Conservation (phyloP, 2,329 filamentous ascomycete species). For the Bipolaris gigantea region DNA sequence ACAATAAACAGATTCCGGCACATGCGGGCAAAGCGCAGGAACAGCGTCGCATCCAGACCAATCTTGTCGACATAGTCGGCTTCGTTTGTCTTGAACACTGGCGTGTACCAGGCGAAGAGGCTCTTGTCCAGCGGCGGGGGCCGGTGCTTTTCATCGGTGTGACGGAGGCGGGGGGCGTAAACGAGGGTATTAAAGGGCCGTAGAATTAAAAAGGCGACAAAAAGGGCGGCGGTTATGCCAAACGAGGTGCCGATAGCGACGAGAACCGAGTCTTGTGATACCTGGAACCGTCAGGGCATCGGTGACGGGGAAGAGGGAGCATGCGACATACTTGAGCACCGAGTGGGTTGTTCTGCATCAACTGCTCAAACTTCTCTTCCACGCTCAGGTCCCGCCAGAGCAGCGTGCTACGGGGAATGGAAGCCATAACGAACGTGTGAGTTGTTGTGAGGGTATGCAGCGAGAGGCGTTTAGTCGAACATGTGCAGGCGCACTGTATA, state of each 20-base stretch:
- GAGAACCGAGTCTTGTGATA: slow-evolving; percentile 66
- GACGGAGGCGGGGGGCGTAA: slow-evolving; percentile 91
- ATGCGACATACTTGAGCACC: slow-evolving; percentile 24
- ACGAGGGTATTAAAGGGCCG: slow-evolving; percentile 90
- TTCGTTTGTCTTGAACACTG: slow-evolving; percentile 78
- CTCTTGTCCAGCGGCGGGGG: slow-evolving; percentile 85
- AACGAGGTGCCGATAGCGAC: slow-evolving; percentile 81
- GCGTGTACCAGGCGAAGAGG: slow-evolving; percentile 83
- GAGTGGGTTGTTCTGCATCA: slow-evolving; percentile 38
- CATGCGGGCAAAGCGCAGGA: slow-evolving; percentile 88
- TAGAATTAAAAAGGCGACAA: slow-evolving; percentile 81
- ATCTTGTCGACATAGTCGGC: slow-evolving; percentile 75
- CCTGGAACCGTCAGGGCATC: slow-evolving; percentile 45
- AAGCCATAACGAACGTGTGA: slow-evolving; percentile 26
- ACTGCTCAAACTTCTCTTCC: slow-evolving; percentile 34
- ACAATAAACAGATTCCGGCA: slow-evolving; percentile 84
- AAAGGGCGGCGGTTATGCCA: slow-evolving; percentile 71
- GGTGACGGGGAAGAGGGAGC: neutral
- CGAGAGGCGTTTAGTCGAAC: neutral
- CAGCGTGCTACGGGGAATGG: slow-evolving; percentile 15
- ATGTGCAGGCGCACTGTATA: neutral
- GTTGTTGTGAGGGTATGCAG: neutral
- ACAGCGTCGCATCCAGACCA: slow-evolving; percentile 88
- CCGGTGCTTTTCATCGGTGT: slow-evolving; percentile 86
- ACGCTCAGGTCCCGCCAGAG: slow-evolving; percentile 35